Conservation (phyloP, 1,284 basidiomycete species). For the Cutaneotrichosporon cutaneum region DNA sequence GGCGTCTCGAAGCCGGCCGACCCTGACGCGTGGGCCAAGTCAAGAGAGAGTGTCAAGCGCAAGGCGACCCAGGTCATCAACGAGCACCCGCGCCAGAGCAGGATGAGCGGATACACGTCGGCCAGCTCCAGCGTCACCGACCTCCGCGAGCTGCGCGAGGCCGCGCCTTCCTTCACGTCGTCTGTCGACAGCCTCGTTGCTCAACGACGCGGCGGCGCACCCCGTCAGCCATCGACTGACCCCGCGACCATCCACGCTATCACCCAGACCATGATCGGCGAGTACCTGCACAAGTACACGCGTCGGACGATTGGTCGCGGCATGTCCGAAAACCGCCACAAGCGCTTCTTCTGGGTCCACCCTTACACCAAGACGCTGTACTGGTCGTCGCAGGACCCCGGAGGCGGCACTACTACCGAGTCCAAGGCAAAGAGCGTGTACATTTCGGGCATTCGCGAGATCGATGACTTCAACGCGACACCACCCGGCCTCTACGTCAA, state of each 20-base stretch:
- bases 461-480: conserved; percentile 88
- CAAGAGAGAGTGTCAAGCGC: conserved; percentile 43
- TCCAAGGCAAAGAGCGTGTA: conserved; percentile 98
- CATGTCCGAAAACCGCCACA: conserved; percentile 84
- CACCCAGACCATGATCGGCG: conserved; percentile 99
- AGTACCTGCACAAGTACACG: conserved; percentile 98
- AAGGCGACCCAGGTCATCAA: conserved; percentile 31
- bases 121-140: conserved; percentile 35
- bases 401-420: conserved; percentile 78
- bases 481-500: conserved; percentile 90
- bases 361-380: conserved; percentile 98
- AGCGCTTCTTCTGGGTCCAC: conserved; percentile 98
- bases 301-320: conserved; percentile 86
- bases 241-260: conserved; percentile 89
- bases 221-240: conserved; percentile 61
- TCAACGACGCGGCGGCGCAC: background rate
- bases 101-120: conserved; percentile 32
- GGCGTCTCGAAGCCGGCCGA: conserved; percentile 40
- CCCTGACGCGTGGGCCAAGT: conserved; percentile 53
- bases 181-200: conserved; percentile 36
- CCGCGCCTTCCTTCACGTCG: conserved; percentile 39
- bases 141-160: conserved; percentile 30
- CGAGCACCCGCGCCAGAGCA: conserved; percentile 20
- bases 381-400: conserved; percentile 94
- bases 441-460: conserved; percentile 84